Percentiles rank a stretch among this genome's conserved stretches.
phyloP scores from a whole-genome alignment of 1,284 basidiomycete genomes.

The Takashimella koratensis region DNA sequence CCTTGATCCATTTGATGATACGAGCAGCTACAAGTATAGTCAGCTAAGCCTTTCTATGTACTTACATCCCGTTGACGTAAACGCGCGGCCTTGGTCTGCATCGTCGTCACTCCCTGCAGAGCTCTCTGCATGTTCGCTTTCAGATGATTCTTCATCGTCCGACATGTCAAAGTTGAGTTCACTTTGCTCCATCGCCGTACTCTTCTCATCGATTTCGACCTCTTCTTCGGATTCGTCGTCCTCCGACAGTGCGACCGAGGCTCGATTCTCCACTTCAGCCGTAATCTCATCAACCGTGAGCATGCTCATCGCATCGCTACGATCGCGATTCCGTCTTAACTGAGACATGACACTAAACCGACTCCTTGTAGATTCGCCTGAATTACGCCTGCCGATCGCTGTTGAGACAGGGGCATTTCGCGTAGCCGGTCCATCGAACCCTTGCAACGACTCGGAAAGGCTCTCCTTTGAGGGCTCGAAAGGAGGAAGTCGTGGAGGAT shows the following conservation, averaged over 20 bases:
- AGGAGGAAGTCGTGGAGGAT: constrained; percentile 66
- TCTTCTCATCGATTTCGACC: constrained; percentile 41
- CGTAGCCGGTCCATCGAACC: constrained; percentile 25
- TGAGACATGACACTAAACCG: constrained; percentile 77
- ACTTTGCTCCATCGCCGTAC: neutral
- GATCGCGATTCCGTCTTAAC: constrained; percentile 72
- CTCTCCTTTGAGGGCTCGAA: constrained; percentile 74
- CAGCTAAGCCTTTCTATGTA: constrained; percentile 9
- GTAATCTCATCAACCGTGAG: constrained; percentile 98
- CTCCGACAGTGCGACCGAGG: constrained; percentile 24
- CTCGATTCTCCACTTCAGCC: constrained; percentile 84
- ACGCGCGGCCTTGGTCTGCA: constrained; percentile 52
- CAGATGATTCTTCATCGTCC: neutral
- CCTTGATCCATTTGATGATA: constrained; percentile 97
- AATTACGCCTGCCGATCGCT: constrained; percentile 53
- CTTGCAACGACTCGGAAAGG: constrained; percentile 69
- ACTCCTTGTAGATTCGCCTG: constrained; percentile 51
- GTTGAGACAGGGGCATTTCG: constrained; percentile 33
- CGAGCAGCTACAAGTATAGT: constrained; percentile 50
- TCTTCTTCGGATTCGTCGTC: constrained; percentile 29
- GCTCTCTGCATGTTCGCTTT: neutral
- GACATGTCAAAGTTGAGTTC: neutral
- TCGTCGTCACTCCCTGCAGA: constrained; percentile 47
- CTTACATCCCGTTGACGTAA: constrained; percentile 64
- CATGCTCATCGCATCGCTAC: constrained; percentile 82